These are phyloP conservation scores for Coniochaeta hoffmannii DNA, from an alignment of 2,329 filamentous ascomycete genomes.

Conservation along the genomic window DNA sequence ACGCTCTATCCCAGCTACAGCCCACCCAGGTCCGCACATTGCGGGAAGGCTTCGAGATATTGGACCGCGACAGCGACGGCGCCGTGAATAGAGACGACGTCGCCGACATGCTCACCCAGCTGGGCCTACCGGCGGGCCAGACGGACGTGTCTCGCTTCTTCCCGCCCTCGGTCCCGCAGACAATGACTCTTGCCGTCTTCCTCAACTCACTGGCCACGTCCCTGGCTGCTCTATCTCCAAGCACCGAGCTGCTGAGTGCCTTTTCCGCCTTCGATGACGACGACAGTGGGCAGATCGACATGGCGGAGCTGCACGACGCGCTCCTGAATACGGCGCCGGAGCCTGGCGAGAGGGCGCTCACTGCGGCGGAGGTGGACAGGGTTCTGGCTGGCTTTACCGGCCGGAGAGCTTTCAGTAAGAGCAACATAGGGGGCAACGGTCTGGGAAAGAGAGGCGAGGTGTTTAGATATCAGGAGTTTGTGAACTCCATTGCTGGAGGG, in stretches of 20 bases:
- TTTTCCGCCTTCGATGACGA: constrained; percentile 95
- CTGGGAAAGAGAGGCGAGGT: constrained; percentile 71
- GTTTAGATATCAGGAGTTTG: constrained; percentile 91
- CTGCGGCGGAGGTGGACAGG: constrained; percentile 70
- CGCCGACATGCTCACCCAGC: constrained; percentile 76
- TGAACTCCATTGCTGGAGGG: constrained; percentile 58
- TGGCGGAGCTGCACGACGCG: constrained; percentile 74
- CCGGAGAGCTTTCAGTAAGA: constrained; percentile 71
- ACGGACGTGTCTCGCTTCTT: constrained; percentile 77
- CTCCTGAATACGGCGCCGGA: constrained; percentile 77
- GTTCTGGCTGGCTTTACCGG: constrained; percentile 84
- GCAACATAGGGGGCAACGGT: constrained; percentile 32
- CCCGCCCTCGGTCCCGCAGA: constrained; percentile 60
- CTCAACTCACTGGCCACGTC: constrained; percentile 73
- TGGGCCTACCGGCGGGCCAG: constrained; percentile 68
- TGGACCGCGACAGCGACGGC: constrained; percentile 85
- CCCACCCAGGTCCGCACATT: constrained; percentile 78
- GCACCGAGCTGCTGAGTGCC: constrained; percentile 75
- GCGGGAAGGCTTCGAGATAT: constrained; percentile 86
- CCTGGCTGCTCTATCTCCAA: constrained; percentile 66
- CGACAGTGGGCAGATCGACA: constrained; percentile 86
- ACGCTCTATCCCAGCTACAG: constrained; percentile 64
- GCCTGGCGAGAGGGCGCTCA: constrained; percentile 56
- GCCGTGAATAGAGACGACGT: constrained; percentile 76
- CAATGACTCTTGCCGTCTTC: constrained; percentile 78